A percentile compares a stretch with the other conserved stretches of the same genome.
These are phyloP conservation scores for Licmophora abbreviata DNA, from an alignment of 108 stramenopile genomes.

Conservation along the genomic window DNA sequence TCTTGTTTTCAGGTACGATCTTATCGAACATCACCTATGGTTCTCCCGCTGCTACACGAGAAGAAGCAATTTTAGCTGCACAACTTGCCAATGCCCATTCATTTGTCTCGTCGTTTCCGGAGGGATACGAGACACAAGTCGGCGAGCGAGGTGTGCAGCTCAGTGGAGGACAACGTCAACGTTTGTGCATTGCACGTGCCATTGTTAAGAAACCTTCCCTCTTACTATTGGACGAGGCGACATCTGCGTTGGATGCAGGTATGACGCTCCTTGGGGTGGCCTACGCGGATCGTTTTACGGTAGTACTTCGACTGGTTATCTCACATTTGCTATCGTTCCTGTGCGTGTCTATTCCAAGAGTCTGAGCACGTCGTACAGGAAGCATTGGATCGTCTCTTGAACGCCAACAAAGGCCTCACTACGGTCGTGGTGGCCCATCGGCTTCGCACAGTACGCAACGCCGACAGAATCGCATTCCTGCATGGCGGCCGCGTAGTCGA, in stretches of 20 bases:
- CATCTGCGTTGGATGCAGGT: constrained; percentile 44
- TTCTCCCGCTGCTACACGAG: constrained; percentile 30
- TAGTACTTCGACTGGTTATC: neutral
- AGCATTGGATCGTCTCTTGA: constrained; percentile 56
- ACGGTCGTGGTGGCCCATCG: constrained; percentile 82
- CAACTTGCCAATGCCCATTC: constrained; percentile 86
- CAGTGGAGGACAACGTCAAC: constrained; percentile 92
- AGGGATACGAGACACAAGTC: constrained; percentile 86
- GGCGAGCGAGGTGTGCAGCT: constrained; percentile 82
- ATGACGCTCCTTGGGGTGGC: constrained; percentile 2
- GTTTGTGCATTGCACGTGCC: constrained; percentile 90
- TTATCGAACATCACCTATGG: constrained; percentile 92
- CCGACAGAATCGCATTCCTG: constrained; percentile 65
- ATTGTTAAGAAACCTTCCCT: constrained; percentile 72
- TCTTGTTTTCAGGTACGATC: constrained; percentile 84
- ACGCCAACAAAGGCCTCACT: constrained; percentile 8
- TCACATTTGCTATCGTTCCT: neutral
- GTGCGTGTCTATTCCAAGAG: constrained; percentile 10
- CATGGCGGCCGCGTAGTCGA: constrained; percentile 57
- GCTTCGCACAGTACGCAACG: constrained; percentile 68
- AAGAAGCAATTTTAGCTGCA: constrained; percentile 79
- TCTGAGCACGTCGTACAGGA: constrained; percentile 70
- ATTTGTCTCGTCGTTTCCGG: constrained; percentile 68
- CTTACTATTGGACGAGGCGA: constrained; percentile 86
- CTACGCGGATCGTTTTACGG: neutral